Base-by-base conservation (phyloP, 23 red algal species). In the Gracilaria gracilis region DNA sequence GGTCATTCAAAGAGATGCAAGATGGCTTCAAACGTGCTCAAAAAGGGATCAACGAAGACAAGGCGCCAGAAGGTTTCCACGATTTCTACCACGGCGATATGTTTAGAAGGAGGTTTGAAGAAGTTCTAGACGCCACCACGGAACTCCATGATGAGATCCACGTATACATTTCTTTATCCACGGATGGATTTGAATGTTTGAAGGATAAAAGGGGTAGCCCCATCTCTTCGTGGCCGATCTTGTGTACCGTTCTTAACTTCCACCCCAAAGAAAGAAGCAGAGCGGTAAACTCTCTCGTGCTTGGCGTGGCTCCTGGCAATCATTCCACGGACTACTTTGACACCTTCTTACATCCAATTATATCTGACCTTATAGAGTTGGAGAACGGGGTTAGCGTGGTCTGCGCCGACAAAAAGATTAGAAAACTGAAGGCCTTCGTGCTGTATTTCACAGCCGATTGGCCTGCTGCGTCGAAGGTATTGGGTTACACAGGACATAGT, bases 401-500 rank as follows among this genome's bases (percentile, higher is more conserved):
- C 11, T 79, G 74, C n/a, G 3, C 7, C 27, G 39, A 79, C 27
- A 28, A 34, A 79, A 79, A 79, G 14, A 32, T 27, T 11, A 3
- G 74, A 54, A 50, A 1, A 39, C 16, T 79, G 74, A 33, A 57
- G 12, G 74, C 39, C 5, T n/a, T 79, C 51, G 74, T 79, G 2
- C 13, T 79, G 46, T 79, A 12, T 23, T 79, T 79, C 50, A 54
- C 74, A 50, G 42, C 74, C 8, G 74, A 79, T 32, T 79, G 74
- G 74, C 74, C 74, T 39, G 74, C 74, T 50, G 74, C 19, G 21
- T 79, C 74, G 4, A 79, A 50, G 51, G 74, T 79, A 13, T 28
- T 79, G n/a, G 74, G 74, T 50, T 79, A 54, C 24, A 14, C 38
- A 24, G 74, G 74, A 3, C 39, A 79, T 34, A 50, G 14, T 17